Base-by-base conservation (phyloP, 805 yeast genomes). In the Ogataea henricii region DNA sequence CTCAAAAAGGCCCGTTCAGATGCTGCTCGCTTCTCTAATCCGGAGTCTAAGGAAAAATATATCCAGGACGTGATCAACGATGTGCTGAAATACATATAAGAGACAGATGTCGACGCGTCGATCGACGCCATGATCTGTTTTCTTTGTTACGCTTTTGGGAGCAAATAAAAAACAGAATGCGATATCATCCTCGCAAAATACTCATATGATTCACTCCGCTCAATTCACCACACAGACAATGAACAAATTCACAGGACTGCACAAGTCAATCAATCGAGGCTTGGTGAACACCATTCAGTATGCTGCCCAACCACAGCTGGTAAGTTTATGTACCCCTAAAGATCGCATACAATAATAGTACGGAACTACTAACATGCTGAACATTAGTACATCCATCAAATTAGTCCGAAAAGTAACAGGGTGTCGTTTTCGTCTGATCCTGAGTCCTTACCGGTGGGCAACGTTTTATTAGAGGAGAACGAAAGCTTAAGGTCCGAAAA, bases 31-130 rank as follows among this genome's bases (percentile, higher is more conserved):
- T 50, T 57, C 1, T 40, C 65, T 48, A 52, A 47, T 30, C 39
- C 57, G 2, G 62, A 58, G 3, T 61, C 62, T 8, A 64, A 69
- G 30, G 68, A 63, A 48, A 61, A 65, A 36, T 67, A 67, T 47
- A 76, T 69, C 6, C 59, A 68, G 6, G 63, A 62, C 17, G 56
- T 72, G 16, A 65, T 76, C 18, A 67, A 63, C 21, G 74, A 76
- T 29, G 56, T 72, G 26, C 63, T 76, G 42, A 70, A 72, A 51
- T 71, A 62, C 53, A 53, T 73, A 48, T 72, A 48, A 22, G n/a
- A n/a, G n/a, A n/a, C n/a, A n/a, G n/a, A n/a, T n/a, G n/a, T n/a
- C n/a, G 23, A 16, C 34, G 32, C 34, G 34, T 39, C 34, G 33
- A 39, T 36, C 40, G 40, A 14, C 22, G 40, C 40, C 21, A 16